A percentile compares a stretch with the other conserved stretches of the same genome.
Evolutionary conservation across 2,329 filamentous ascomycete genomes (phyloP).

Genomic region (Xylaria sp.): DNA sequence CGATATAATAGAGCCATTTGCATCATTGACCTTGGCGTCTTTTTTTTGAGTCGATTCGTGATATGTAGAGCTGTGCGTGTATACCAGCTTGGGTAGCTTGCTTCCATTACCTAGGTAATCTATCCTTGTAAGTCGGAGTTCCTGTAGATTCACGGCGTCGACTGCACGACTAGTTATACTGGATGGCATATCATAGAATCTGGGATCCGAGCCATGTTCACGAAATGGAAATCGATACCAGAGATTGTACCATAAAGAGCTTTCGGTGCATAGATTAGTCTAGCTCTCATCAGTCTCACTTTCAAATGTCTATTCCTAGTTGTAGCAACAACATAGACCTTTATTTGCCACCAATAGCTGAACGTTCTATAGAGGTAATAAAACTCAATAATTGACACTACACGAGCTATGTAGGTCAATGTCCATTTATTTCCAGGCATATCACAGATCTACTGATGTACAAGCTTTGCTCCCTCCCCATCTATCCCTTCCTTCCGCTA

Average conservation of each 20-base stretch:
- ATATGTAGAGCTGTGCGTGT: neutral
- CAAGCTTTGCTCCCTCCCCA: neutral
- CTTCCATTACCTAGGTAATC: no score
- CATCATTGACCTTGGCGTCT: neutral
- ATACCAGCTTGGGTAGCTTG: neutral
- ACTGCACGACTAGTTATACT: no score
- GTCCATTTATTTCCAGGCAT: neutral
- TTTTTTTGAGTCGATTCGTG: neutral
- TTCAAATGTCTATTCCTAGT: no score
- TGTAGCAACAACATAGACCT: no score
- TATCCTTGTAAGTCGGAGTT: no score
- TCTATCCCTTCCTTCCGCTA: neutral
- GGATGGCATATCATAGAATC: no score
- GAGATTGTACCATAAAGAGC: no score
- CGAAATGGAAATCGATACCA: no score
- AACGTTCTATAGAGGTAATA: neutral
- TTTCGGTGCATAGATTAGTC: no score
- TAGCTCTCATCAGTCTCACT: no score
- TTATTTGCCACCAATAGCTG: neutral
- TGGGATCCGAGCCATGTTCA: no score
- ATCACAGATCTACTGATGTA: slow-evolving; percentile 12
- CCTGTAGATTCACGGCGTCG: no score
- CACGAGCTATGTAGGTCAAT: neutral
- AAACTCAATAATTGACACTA: neutral
- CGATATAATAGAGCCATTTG: neutral